Evolutionary conservation across 2,329 filamentous ascomycete genomes (phyloP).

Genomic region (Nemania abortiva): DNA sequence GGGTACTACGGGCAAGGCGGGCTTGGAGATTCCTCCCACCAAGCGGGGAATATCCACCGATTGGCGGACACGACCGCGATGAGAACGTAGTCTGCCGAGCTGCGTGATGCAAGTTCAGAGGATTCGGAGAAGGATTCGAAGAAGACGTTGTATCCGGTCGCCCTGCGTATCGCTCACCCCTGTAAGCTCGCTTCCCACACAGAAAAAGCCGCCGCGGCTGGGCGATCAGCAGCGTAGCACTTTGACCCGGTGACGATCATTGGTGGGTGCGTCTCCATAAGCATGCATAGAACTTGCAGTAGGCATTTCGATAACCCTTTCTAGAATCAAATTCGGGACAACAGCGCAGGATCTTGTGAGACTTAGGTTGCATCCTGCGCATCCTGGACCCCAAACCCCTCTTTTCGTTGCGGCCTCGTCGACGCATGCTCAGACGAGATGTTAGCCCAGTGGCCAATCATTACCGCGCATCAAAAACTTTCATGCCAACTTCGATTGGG

Average conservation of each 20-base stretch:
- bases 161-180: neutral
- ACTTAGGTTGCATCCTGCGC: neutral
- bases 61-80: neutral
- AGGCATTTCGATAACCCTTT: slow-evolving; percentile 18
- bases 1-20: too few species aligned
- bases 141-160: neutral
- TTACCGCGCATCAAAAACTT: neutral
- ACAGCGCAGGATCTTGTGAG: too few species aligned
- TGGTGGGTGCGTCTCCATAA: slow-evolving; percentile 5
- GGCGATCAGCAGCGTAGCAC: neutral
- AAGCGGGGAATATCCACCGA: too few species aligned
- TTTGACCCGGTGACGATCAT: neutral
- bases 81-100: neutral
- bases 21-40: too few species aligned
- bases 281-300: neutral
- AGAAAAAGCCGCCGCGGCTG: neutral
- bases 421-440: neutral
- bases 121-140: neutral
- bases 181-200: neutral
- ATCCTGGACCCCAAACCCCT: neutral
- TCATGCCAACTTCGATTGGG: slow-evolving; percentile 10
- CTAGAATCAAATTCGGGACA: slow-evolving; percentile 8
- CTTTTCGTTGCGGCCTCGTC: neutral
- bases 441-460: slow-evolving; percentile 24
- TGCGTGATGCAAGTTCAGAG: neutral